Evolutionary conservation across 78 protist genomes (phyloP).

Genomic region (Acrasis kona): DNA sequence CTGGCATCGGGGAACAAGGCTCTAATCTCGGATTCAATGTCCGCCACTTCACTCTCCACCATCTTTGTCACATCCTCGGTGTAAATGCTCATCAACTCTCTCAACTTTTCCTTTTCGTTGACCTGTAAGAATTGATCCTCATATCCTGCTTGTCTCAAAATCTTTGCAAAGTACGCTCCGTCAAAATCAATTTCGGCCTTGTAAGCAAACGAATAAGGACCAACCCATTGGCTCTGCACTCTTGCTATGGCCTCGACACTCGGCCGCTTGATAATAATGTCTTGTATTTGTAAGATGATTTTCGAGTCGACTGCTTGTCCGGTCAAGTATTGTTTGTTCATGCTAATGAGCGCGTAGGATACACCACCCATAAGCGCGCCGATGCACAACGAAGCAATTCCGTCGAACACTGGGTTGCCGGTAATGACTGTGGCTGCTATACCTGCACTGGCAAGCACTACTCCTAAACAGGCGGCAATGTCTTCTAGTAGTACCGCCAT

Average conservation of each 20-base stretch:
- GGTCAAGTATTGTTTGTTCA: neutral
- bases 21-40: neutral
- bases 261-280: neutral
- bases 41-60: neutral
- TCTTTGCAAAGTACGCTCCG: neutral
- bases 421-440: neutral
- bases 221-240: neutral
- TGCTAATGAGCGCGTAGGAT: neutral
- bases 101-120: neutral
- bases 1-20: neutral
- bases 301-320: neutral
- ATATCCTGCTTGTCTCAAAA: neutral
- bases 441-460: neutral
- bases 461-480: neutral
- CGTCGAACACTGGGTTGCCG: neutral
- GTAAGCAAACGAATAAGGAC: neutral
- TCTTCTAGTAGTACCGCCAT: neutral
- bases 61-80: neutral
- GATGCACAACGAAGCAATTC: neutral
- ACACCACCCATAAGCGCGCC: neutral
- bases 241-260: neutral
- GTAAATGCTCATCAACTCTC: neutral
- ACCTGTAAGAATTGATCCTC: neutral
- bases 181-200: neutral
- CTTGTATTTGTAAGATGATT: neutral